Evolutionary conservation across 176 grass and related monocot species (phyloP).

Genomic region (Zizania latifolia): DNA sequence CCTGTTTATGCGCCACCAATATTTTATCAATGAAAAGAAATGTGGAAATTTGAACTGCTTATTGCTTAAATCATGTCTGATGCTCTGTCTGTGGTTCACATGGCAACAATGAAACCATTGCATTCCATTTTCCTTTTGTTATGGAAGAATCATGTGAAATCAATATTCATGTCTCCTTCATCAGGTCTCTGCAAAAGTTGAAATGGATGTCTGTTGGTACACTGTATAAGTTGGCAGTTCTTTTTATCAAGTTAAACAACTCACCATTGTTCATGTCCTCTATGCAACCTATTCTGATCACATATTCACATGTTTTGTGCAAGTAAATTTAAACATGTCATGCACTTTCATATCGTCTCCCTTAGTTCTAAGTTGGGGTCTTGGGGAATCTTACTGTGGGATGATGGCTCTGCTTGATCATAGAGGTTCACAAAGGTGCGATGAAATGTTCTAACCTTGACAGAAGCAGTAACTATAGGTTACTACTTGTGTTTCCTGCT

Average conservation of each 20-base stretch:
- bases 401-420: conserved; percentile 7
- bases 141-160: neutral
- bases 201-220: neutral
- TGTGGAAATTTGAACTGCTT: neutral
- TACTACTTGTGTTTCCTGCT: neutral
- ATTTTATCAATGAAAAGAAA: neutral
- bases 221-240: neutral
- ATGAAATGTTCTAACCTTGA: neutral
- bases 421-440: neutral
- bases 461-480: neutral
- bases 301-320: conserved; percentile 13
- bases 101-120: neutral
- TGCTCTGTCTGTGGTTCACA: neutral
- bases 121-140: neutral
- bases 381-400: neutral
- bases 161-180: neutral
- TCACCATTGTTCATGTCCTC: neutral
- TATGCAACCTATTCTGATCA: neutral
- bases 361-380: conserved; percentile 1
- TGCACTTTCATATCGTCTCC: neutral
- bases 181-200: neutral
- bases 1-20: neutral
- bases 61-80: neutral
- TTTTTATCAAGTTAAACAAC: neutral
- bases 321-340: neutral